Evolutionary conservation across 2,329 filamentous ascomycete genomes (phyloP).

Genomic region (Paraconiothyrium brasiliense): DNA sequence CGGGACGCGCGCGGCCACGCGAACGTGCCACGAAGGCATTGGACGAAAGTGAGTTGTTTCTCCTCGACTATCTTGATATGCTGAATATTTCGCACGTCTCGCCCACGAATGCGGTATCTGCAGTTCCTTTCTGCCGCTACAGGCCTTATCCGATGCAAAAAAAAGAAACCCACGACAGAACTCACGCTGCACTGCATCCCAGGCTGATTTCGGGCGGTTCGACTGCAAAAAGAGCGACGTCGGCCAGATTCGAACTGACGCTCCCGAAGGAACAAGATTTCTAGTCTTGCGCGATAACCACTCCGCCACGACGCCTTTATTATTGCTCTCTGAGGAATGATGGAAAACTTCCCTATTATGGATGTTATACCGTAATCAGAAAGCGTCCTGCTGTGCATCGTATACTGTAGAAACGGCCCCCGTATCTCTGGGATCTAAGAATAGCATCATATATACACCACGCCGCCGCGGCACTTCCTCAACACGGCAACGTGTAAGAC

Average conservation of each 20-base stretch:
- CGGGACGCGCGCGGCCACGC: neutral
- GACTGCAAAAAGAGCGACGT: constrained; percentile 46
- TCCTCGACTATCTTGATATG: too few relatives aligned
- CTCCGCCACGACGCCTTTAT: constrained; percentile 50
- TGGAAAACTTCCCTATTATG: constrained; percentile 8
- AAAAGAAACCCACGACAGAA: constrained; percentile 22
- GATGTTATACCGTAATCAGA: neutral
- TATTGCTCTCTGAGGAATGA: constrained; percentile 14
- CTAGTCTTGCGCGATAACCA: constrained; percentile 56
- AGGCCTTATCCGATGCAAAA: neutral
- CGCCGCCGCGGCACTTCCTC: neutral
- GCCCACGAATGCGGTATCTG: too few relatives aligned
- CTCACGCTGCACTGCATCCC: too few relatives aligned
- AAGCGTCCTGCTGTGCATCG: neutral
- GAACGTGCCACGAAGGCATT: neutral
- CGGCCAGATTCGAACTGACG: constrained; percentile 52
- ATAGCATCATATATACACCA: constrained; percentile 9
- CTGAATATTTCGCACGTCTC: too few relatives aligned
- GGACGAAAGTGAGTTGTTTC: neutral
- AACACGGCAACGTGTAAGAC: constrained; percentile 10
- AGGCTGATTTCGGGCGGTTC: too few relatives aligned
- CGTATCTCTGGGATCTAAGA: constrained; percentile 4
- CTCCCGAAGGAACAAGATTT: constrained; percentile 56
- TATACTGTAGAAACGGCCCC: neutral
- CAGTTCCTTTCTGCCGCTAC: too few relatives aligned